These are phyloP conservation scores for Geranium incanum DNA, from an alignment of 441 rosid genomes.

Conservation along the genomic window DNA sequence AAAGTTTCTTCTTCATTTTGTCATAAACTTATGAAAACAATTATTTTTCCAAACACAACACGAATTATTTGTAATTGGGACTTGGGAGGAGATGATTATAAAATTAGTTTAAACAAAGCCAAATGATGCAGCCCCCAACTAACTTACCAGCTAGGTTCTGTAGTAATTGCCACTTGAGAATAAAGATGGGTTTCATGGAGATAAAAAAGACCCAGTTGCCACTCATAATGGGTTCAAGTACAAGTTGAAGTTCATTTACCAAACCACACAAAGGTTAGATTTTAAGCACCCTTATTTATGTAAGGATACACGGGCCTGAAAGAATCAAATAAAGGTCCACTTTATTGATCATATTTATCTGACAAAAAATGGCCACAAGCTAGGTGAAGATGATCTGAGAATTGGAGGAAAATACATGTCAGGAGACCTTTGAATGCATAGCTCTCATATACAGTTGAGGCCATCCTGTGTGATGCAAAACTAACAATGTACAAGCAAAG, in stretches of 20 bases:
- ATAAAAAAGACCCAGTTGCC: not conserved
- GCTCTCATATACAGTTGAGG: not conserved
- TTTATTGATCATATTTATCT: too few relatives aligned
- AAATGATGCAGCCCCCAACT: constrained; percentile 1
- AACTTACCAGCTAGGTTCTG: not conserved
- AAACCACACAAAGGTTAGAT: not conserved
- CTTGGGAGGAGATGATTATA: not conserved
- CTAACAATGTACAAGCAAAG: not conserved
- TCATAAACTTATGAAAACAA: not conserved
- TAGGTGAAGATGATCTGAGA: not conserved
- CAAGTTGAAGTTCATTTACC: not conserved
- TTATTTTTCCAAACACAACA: not conserved
- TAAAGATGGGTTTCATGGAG: not conserved
- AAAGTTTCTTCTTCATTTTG: not conserved
- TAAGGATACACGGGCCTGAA: too few relatives aligned
- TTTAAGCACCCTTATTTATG: not conserved
- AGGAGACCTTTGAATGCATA: not conserved
- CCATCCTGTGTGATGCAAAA: not conserved
- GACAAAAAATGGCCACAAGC: not conserved
- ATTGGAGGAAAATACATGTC: not conserved
- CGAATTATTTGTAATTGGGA: not conserved
- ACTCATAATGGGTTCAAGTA: not conserved
- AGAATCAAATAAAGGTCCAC: too few relatives aligned
- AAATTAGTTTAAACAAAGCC: not conserved
- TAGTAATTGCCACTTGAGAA: not conserved